Percentiles rank a stretch among this genome's conserved stretches.
phyloP scores from a whole-genome alignment of 2,329 filamentous ascomycete species.

The Penicillium sp. region DNA sequence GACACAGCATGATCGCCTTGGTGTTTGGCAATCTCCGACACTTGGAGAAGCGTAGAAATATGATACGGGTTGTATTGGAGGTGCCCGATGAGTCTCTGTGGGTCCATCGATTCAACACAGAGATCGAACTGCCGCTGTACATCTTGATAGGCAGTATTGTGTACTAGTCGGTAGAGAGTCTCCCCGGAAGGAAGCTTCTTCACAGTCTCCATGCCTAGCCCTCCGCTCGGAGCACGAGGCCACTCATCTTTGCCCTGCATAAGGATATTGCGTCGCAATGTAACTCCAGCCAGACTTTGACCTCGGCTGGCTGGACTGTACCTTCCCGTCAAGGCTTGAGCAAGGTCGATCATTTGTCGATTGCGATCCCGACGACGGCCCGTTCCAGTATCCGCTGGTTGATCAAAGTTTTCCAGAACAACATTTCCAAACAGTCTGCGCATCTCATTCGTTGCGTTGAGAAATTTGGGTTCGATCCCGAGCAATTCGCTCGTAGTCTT shows the following conservation, averaged over 20 bases:
- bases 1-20: slow-evolving; percentile 80
- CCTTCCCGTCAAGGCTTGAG: slow-evolving; percentile 48
- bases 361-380: slow-evolving; percentile 50
- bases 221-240: slow-evolving; percentile 69
- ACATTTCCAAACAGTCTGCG: slow-evolving; percentile 61
- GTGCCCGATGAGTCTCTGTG: slow-evolving; percentile 68
- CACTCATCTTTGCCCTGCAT: slow-evolving; percentile 80
- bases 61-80: slow-evolving; percentile 75
- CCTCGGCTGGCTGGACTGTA: slow-evolving; percentile 49
- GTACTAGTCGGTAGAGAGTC: slow-evolving; percentile 67
- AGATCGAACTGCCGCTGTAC: slow-evolving; percentile 68
- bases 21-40: slow-evolving; percentile 83
- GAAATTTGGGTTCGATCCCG: slow-evolving; percentile 58
- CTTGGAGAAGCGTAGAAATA: slow-evolving; percentile 84
- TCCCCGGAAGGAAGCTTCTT: slow-evolving; percentile 50
- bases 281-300: slow-evolving; percentile 60
- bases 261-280: slow-evolving; percentile 69
- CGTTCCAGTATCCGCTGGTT: slow-evolving; percentile 37
- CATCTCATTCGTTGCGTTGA: slow-evolving; percentile 90
- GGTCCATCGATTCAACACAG: slow-evolving; percentile 74
- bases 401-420: slow-evolving; percentile 52
- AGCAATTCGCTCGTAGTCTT: slow-evolving; percentile 46
- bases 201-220: slow-evolving; percentile 69
- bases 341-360: slow-evolving; percentile 42
- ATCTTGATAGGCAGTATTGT: slow-evolving; percentile 63